These are phyloP conservation scores for Goffeauzyma gilvescens DNA, from an alignment of 768 basidiomycete genomes.

Conservation along the genomic window DNA sequence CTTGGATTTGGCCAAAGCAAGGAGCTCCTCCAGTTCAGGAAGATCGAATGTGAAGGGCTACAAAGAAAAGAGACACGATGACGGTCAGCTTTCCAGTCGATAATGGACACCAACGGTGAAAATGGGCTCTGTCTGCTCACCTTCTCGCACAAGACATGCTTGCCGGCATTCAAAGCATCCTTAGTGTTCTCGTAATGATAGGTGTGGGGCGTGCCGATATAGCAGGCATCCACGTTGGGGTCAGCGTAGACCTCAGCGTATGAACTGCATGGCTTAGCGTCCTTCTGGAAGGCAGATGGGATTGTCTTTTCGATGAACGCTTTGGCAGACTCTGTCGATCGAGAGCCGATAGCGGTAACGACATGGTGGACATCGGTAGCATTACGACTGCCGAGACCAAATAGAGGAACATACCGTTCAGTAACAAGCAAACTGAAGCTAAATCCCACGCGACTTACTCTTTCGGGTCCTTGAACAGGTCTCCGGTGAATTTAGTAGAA, in stretches of 20 bases:
- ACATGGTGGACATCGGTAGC: constrained; percentile 25
- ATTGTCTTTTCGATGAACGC: constrained; percentile 46
- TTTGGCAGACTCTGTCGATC: constrained; percentile 47
- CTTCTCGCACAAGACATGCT: constrained; percentile 77
- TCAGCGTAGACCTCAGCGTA: constrained; percentile 60
- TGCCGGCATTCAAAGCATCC: constrained; percentile 56
- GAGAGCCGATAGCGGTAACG: constrained; percentile 52
- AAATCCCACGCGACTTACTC: not conserved
- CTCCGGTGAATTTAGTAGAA: constrained; percentile 47
- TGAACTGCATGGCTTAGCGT: constrained; percentile 49
- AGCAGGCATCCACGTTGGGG: constrained; percentile 55
- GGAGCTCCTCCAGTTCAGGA: constrained; percentile 53
- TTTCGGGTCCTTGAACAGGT: constrained; percentile 41
- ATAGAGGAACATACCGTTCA: constrained; percentile 34
- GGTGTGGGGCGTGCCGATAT: constrained; percentile 73
- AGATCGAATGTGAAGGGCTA: constrained; percentile 55
- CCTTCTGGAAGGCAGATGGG: constrained; percentile 19
- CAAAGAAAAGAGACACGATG: not conserved
- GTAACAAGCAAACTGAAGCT: constrained; percentile 16
- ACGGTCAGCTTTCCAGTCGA: not conserved
- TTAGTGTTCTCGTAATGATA: constrained; percentile 60
- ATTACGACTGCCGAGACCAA: constrained; percentile 30
- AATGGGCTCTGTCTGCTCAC: too few relatives aligned
- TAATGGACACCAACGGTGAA: not conserved
- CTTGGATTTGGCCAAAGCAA: constrained; percentile 54